Base-by-base conservation (phyloP, 192 early-diverging fungal genomes). In the Pilobolus umbonatus region DNA sequence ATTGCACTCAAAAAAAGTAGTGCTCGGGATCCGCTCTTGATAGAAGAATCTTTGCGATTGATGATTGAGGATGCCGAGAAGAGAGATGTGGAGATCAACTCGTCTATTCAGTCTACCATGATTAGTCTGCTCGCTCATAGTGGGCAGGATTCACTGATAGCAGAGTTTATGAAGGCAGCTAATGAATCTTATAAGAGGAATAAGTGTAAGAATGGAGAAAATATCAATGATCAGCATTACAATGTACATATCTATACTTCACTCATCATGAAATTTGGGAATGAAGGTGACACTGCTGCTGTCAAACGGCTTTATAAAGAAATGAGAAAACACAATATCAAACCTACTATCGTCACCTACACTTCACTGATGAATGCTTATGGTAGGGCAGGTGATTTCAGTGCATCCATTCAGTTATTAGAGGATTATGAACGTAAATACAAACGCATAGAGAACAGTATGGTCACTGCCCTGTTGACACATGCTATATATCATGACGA, bases 241-340 rank as follows among this genome's bases (percentile, higher is more conserved):
- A 59, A 63, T 42, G 55, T 54, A 17, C 49, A 64, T 48, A 64
- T 63, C 22, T 69, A 69, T 32, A 69, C 67, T 2, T 63, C 61
- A 15, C 43, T 69, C 24, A 69, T 69, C 32, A 21, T 61, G 15
- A 45, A 57, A 15, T 48, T 69, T 25, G 61, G 56, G 32, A 14
- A 22, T 3, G 44, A 64, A 22, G 61, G 50, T 8, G 57, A 69
- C 25, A 24, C 24, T 22, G 25, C 24, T 7, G 54, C 40, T 53
- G 61, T 61, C 1, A 63, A 55, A 32, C 56, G 35, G 3, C 21
- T 69, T 5, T 64, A 45, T 19, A 29, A 60, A 12, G 67, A 69
- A 14, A 69, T 69, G 67, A 43, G 17, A 7, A 39, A 55, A 38
- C 56, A 53, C 2, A 55, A 55, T 1, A 40, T 69, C 11, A n/a